Conservation (phyloP, 179 eudicot genomes). For the Actinidia arguta region DNA sequence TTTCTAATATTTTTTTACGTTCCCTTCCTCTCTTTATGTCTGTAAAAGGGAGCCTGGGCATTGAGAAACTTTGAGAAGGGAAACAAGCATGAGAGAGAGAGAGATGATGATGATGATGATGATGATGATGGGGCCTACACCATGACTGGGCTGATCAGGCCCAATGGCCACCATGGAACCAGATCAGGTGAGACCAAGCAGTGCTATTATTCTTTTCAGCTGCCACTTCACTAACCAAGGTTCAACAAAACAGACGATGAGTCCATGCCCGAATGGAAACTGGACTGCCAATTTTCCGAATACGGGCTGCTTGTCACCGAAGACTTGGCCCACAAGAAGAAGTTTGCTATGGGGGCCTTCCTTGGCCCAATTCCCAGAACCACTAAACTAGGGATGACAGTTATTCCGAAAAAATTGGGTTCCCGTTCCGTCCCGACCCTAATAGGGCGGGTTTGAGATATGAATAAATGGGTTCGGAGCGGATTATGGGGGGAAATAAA, state of each 20-base stretch:
- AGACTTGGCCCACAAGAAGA: constrained; percentile 42
- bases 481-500: too few relatives aligned
- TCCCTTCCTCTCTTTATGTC: constrained; percentile 9
- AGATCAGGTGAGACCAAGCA: not conserved
- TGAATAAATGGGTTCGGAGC: too few relatives aligned
- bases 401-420: too few relatives aligned
- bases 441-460: too few relatives aligned
- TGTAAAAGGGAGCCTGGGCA: constrained; percentile 18
- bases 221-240: constrained; percentile 62
- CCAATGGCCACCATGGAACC: constrained; percentile 3
- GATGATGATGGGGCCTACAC: constrained; percentile 29
- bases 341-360: constrained; percentile 62
- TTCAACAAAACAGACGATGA: constrained; percentile 47
- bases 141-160: not conserved
- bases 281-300: constrained; percentile 39
- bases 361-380: constrained; percentile 43
- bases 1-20: too few relatives aligned
- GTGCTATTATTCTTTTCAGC: constrained; percentile 40
- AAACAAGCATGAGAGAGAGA: not conserved
- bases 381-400: not conserved
- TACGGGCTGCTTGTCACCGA: constrained; percentile 47
- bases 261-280: constrained; percentile 54
- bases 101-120: too few relatives aligned
- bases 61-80: not conserved
- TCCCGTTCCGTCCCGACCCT: too few relatives aligned